phyloP scores from a whole-genome alignment of 225 moss, liverwort and hornwort genomes.

The Antitrichia curtipendula region DNA sequence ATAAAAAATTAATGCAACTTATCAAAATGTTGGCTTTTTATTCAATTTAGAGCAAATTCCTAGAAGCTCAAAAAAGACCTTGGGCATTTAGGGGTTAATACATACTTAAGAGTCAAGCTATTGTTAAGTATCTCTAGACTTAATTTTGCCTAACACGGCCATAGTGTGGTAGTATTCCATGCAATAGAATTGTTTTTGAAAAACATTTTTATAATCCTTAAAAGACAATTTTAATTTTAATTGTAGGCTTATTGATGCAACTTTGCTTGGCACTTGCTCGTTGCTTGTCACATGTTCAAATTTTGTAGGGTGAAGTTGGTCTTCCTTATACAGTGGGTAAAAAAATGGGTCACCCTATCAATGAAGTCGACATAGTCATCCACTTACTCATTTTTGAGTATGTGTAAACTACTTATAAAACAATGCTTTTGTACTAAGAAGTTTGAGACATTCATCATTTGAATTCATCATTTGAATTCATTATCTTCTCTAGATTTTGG shows the following conservation, averaged over 20 bases:
- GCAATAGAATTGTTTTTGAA: background rate
- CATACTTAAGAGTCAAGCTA: background rate
- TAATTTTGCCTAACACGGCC: rapidly evolving
- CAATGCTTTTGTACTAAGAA: background rate
- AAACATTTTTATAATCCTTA: background rate
- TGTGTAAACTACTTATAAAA: too few relatives aligned
- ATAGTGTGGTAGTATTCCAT: background rate
- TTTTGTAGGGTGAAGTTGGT: rapidly evolving
- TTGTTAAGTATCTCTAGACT: background rate
- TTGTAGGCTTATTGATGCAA: background rate
- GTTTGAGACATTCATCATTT: background rate
- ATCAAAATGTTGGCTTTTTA: too few relatives aligned
- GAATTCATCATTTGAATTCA: background rate
- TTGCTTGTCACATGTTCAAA: background rate
- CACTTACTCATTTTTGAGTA: background rate
- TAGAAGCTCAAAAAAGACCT: too few relatives aligned
- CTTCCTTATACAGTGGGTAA: background rate
- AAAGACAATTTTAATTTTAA: background rate
- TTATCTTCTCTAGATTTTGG: background rate
- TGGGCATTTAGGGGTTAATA: too few relatives aligned
- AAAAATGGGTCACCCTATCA: background rate
- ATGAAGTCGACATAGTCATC: background rate
- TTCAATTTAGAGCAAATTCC: too few relatives aligned
- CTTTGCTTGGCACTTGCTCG: background rate
- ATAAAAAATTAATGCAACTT: too few relatives aligned